Percentiles rank a stretch among this genome's conserved stretches.
These are phyloP conservation scores for Nannizzia gypsea DNA, from an alignment of 2,329 filamentous ascomycete genomes.

Conservation along the genomic window DNA sequence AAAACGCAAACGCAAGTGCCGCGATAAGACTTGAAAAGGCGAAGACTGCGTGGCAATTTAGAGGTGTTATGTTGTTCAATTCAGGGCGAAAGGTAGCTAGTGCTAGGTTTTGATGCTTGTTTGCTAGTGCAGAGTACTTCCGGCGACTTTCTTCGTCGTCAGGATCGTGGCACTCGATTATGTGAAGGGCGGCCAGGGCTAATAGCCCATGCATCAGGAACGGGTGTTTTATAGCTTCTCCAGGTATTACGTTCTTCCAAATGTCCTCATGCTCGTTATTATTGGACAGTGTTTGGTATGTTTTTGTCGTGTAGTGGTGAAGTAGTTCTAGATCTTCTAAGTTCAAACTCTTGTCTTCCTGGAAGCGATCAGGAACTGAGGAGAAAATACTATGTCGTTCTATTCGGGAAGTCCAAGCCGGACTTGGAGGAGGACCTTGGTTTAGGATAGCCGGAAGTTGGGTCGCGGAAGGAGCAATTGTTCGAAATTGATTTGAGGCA, in stretches of 20 bases:
- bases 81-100: conserved; percentile 19
- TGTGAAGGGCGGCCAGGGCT: conserved; percentile 19
- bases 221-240: conserved; percentile 17
- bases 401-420: conserved; percentile 5
- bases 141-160: conserved; percentile 17
- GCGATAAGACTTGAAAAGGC: conserved; percentile 23
- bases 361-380: conserved; percentile 11
- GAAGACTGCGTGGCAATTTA: conserved; percentile 25
- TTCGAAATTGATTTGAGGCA: background rate
- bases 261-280: conserved; percentile 15
- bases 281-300: conserved; percentile 20
- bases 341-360: conserved; percentile 15
- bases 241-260: conserved; percentile 18
- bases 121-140: conserved; percentile 21
- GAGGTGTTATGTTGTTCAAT: conserved; percentile 19
- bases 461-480: conserved; percentile 1
- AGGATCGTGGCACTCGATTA: conserved; percentile 16
- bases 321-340: conserved; percentile 36
- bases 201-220: conserved; percentile 22
- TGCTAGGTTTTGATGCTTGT: conserved; percentile 19
- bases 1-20: conserved; percentile 22
- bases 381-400: conserved; percentile 16
- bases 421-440: background rate
- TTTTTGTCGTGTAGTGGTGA: conserved; percentile 30
- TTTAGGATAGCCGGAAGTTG: conserved; percentile 6